Conservation (phyloP, 768 basidiomycete genomes). For the Asterophora lycoperdoides region DNA sequence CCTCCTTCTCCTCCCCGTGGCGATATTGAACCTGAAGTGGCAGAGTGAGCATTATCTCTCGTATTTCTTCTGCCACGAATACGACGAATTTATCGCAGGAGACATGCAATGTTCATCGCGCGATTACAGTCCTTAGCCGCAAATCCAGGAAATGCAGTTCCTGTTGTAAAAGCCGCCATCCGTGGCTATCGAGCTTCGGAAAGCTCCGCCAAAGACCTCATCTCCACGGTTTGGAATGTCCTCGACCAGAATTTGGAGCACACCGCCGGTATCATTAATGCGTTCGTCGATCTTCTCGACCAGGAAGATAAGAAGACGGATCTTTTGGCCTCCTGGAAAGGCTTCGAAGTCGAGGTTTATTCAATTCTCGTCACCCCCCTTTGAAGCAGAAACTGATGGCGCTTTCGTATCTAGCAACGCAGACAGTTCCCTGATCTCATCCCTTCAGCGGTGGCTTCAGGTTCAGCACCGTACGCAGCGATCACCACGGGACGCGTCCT, state of each 20-base stretch:
- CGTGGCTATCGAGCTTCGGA: slow-evolving; percentile 78
- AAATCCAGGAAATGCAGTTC: slow-evolving; percentile 52
- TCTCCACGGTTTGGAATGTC: slow-evolving; percentile 82
- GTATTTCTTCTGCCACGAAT: neutral
- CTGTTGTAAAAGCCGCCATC: slow-evolving; percentile 69
- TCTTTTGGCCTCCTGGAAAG: slow-evolving; percentile 74
- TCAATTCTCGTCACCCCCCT: slow-evolving; percentile 1
- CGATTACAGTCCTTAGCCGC: slow-evolving; percentile 58
- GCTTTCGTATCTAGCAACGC: slow-evolving; percentile 53
- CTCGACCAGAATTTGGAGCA: slow-evolving; percentile 57
- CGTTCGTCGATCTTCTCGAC: slow-evolving; percentile 68
- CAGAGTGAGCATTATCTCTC: slow-evolving; percentile 42
- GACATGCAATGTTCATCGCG: slow-evolving; percentile 58
- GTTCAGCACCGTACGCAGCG: slow-evolving; percentile 63
- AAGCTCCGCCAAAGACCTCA: slow-evolving; percentile 75
- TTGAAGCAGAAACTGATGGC: neutral
- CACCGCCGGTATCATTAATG: slow-evolving; percentile 69
- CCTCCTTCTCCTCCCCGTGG: slow-evolving; percentile 38
- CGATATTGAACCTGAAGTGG: slow-evolving; percentile 49
- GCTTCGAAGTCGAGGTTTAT: slow-evolving; percentile 75
- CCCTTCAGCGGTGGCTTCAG: slow-evolving; percentile 41
- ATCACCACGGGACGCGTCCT: slow-evolving; percentile 80
- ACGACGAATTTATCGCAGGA: slow-evolving; percentile 36
- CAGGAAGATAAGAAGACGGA: slow-evolving; percentile 82
- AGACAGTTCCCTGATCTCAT: slow-evolving; percentile 79